Base-by-base conservation (phyloP, 2,329 filamentous ascomycete genomes). In the Penicillium sp. region DNA sequence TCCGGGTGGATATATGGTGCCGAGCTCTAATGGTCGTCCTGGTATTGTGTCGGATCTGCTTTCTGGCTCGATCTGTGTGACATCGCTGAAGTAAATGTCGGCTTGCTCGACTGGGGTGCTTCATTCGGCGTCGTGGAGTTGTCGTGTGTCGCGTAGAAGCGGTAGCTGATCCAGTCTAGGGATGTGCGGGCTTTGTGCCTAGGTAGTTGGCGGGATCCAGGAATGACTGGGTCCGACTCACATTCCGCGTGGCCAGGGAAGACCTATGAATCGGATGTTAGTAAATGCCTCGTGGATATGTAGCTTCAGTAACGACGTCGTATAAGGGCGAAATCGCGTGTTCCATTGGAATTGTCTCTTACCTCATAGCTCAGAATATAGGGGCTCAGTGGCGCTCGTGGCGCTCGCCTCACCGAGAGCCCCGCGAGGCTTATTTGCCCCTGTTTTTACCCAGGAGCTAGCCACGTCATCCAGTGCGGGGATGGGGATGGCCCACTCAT, bases 161-260 rank as follows among this genome's bases (percentile, higher is more conserved):
- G 49, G 31, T 47, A 52, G 45, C 45, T 52, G 31, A 52, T 42
- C 44, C 49, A 52, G 41, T 48, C 49, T 27, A 52, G 31, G 12
- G 49, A 35, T 32, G 41, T 45, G 8, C 29, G 35, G 10, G 40
- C 27, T 27, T 52, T 29, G 37, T 47, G 41, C 25, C 44, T 52
- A 8, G 35, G 37, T 47, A 42, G 31, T 44, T 52, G 12, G 35
- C 35, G 20, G 45, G 28, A 15, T 48, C 25, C 18, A 48, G 40
- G 41, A 48, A 52, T n/a, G 23, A 28, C 24, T 44, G 42, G 15
- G 48, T 23, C 10, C 45, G 41, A 37, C 28, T 52, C 28, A 42
- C 49, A 47, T 52, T 48, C 8, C 49, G 45, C 6, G 29, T 44
- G 20, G 49, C 35, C n/a, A 42, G 20, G 18, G 33, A 35, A 47